These are phyloP conservation scores for Cryphonectria japonica DNA, from an alignment of 2,329 filamentous ascomycete genomes.

Conservation along the genomic window DNA sequence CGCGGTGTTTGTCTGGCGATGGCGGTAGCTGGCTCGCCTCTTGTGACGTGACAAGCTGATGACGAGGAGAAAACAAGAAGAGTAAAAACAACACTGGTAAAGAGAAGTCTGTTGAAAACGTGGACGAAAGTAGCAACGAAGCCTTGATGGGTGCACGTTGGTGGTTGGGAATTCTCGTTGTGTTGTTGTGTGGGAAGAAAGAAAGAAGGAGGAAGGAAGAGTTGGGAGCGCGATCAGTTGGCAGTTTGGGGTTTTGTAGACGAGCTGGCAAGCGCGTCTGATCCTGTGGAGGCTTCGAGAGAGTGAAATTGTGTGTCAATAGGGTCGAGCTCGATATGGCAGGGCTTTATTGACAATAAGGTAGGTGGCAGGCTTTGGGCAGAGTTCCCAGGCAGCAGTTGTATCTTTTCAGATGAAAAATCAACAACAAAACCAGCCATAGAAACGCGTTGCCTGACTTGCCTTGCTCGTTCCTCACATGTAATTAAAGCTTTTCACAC, in stretches of 20 bases:
- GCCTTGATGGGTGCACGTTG: conserved; percentile 1
- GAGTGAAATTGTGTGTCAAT: background rate
- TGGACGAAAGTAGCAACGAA: background rate
- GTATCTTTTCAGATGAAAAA: background rate
- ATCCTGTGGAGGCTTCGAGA: background rate
- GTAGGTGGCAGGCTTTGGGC: background rate
- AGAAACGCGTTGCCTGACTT: background rate
- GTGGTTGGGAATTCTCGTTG: background rate
- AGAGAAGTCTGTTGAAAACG: background rate
- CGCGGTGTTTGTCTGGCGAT: background rate
- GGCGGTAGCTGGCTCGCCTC: background rate
- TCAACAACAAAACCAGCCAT: no score
- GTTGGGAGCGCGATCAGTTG: background rate
- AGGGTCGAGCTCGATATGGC: background rate
- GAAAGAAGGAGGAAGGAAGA: background rate
- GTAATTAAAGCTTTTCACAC: background rate
- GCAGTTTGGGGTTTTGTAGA: background rate
- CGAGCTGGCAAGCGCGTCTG: background rate
- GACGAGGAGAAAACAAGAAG: background rate
- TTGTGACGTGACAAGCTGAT: conserved; percentile 1
- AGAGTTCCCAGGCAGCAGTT: background rate
- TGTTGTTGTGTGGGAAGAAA: background rate
- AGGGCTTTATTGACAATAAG: background rate
- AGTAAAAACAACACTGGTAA: background rate
- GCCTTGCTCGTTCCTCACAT: background rate